Base-by-base conservation (phyloP, 345 rosid genomes). In the Luvunga scandens region DNA sequence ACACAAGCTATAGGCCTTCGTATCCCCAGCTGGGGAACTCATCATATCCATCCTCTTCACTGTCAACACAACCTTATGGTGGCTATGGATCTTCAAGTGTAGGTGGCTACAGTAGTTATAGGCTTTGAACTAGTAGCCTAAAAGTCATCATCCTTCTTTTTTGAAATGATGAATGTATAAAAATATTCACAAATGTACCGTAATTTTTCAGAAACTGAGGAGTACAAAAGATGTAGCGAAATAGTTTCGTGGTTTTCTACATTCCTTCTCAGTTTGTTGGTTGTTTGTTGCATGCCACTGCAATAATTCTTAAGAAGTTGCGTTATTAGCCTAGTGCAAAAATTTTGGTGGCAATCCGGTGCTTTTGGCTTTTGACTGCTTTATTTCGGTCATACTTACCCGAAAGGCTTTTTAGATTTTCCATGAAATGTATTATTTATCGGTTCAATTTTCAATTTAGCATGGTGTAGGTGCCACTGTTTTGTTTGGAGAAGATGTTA, bases 81-180 rank as follows among this genome's bases (percentile, higher is more conserved):
- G 86, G 84, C 16, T 86, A 86, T 27, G 85, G 87, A 38, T 79
- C 85, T 31, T 82, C 85, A 30, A 77, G 79, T 80, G 57, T 72
- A 42, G 83, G 88, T 45, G 82, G 85, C 81, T 86, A 86, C 69
- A 74, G 73, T 78, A 77, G 81, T 78, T 83, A 83, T 65, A 75
- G 88, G 80, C 83, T 86, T 71, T 86, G 83, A 86, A 64, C 21
- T 6, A 27, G 68, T 7, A 21, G 50, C 28, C 27, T 7, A 34
- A 7, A 28, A 31, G 19, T 57, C 59, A 68, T 45, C 55, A 53
- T 53, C 57, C 6, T 53, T 5, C 12, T 34, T 75, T 31, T 69
- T 25, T n/a, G 66, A 48, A 56, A 62, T 62, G 65, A 55, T 56
- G 70, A 56, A 25, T 78, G 64, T 72, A 39, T 63, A 72, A 65